A percentile compares a stretch with the other conserved stretches of the same genome.
These are phyloP conservation scores for Apiospora marii DNA, from an alignment of 2,329 filamentous ascomycete species.

Conservation along the genomic window DNA sequence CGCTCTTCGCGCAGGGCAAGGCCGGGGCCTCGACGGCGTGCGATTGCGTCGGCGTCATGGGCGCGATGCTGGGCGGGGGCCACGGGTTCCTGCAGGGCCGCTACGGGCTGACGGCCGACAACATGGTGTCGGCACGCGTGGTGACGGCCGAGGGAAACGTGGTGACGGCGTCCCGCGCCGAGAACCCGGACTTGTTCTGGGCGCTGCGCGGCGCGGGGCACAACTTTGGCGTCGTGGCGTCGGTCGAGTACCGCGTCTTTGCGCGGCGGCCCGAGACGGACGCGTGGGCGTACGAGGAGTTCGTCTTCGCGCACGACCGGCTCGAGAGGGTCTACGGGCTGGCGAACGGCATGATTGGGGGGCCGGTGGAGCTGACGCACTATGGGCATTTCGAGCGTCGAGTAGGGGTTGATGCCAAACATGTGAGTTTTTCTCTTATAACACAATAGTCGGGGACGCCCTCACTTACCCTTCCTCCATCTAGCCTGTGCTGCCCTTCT, in stretches of 20 bases:
- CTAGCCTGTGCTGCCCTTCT: not conserved
- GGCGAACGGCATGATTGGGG: not conserved
- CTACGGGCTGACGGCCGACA: constrained; percentile 58
- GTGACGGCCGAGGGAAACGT: constrained; percentile 48
- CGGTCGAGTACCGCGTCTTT: constrained; percentile 33
- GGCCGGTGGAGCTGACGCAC: constrained; percentile 6
- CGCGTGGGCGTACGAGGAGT: constrained; percentile 13
- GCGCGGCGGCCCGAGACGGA: constrained; percentile 23
- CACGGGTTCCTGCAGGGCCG: constrained; percentile 63
- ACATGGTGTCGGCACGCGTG: constrained; percentile 48
- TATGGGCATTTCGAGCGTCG: constrained; percentile 10
- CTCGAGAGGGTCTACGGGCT: not conserved
- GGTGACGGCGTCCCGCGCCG: constrained; percentile 48
- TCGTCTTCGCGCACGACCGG: not conserved
- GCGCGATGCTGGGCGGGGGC: constrained; percentile 64
- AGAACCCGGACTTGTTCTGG: constrained; percentile 54
- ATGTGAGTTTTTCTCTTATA: too few species aligned
- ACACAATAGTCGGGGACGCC: too few species aligned
- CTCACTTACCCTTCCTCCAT: too few species aligned
- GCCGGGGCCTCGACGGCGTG: constrained; percentile 26
- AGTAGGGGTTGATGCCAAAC: not conserved
- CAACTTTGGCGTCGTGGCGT: constrained; percentile 53
- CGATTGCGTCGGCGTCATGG: constrained; percentile 58
- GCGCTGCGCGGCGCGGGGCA: constrained; percentile 50
- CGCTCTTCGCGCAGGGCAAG: not conserved